Evolutionary conservation across 345 rosid genomes (phyloP), one percentile per base, ranked within the genome.

Genomic region (Lumnitzera littorea): DNA sequence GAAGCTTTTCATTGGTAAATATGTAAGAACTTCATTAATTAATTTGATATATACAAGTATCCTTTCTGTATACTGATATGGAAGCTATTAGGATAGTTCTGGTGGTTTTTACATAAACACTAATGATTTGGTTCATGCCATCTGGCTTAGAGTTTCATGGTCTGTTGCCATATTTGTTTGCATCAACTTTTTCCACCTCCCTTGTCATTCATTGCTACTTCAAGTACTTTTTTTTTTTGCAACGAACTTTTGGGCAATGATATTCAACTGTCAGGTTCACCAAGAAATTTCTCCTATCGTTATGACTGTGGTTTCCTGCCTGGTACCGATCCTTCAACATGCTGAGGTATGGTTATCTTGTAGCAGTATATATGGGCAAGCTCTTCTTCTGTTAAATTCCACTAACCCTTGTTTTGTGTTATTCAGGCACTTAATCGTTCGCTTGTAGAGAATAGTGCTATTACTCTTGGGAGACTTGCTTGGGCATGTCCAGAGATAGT

Each of bases 401-500:
- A 48, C 63, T 50, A 14, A 49, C 4, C 13, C 50, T 50, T 46
- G 56, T 48, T 70, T 63, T 57, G 63, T 73, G 58, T 63, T 52
- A 58, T 66, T 58, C 88, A 91, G 99, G 91, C 67, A 72, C 79
- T 91, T 46, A 85, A 95, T 70, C 91, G 87, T 65, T 84, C 98
- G 46, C 86, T 91, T 47, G 63, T 91, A 53, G 98, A 95, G 71
- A 95, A 95, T 78, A 87, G 96, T 77, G 98, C 99, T 54, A 95
- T 95, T 55, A 91, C 99, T 46, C 91, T 95, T 29, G 99, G 99
- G 57, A 85, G 99, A 79, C 81, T 95, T 68, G 91, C 98, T 31
- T 95, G 96, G 99, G 91, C 87, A 69, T 91, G 94, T 72, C 98
- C 99, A 50, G 98, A 95, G 72, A 71, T 95, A 15, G 91, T 95